A percentile compares a stretch with the other conserved stretches of the same genome.
Evolutionary conservation across 176 grass and related monocot genomes (phyloP).

Genomic region (Oryza longistaminata): DNA sequence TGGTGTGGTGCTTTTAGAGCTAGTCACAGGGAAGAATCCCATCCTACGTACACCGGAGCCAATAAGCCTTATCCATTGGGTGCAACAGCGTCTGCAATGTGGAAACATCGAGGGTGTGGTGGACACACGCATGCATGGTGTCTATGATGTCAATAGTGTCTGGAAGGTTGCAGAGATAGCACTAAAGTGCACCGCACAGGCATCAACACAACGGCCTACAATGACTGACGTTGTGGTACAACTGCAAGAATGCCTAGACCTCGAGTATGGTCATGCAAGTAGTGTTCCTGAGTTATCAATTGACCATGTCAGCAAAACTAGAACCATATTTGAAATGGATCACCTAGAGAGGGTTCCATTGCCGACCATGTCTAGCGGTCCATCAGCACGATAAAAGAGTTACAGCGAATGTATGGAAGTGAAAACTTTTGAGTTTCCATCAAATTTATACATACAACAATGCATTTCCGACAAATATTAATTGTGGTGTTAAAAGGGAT

Average conservation of each 20-base stretch:
- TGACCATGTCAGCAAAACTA: background rate
- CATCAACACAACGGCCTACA: constrained; percentile 13
- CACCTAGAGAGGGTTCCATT: background rate
- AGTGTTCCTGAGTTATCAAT: background rate
- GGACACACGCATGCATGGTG: constrained; percentile 30
- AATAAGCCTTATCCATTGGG: constrained; percentile 34
- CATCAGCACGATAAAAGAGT: background rate
- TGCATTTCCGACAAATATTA: background rate
- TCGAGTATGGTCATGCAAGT: background rate
- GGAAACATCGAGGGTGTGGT: constrained; percentile 48
- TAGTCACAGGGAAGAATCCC: constrained; percentile 36
- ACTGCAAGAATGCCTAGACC: constrained; percentile 41
- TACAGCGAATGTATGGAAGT: background rate
- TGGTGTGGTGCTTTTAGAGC: constrained; percentile 40
- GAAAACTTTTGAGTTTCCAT: background rate
- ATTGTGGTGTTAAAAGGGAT: no score
- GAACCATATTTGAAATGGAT: background rate
- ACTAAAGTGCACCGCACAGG: constrained; percentile 31
- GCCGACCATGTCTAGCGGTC: background rate
- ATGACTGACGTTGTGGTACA: constrained; percentile 42
- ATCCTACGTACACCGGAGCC: constrained; percentile 1
- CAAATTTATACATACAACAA: background rate
- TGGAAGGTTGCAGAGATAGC: constrained; percentile 41
- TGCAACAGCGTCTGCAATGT: constrained; percentile 15
- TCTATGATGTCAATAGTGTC: constrained; percentile 41